Evolutionary conservation across 2,329 filamentous ascomycete species (phyloP), one percentile per base, ranked within the genome.

Genomic region (Dothistroma pini): DNA sequence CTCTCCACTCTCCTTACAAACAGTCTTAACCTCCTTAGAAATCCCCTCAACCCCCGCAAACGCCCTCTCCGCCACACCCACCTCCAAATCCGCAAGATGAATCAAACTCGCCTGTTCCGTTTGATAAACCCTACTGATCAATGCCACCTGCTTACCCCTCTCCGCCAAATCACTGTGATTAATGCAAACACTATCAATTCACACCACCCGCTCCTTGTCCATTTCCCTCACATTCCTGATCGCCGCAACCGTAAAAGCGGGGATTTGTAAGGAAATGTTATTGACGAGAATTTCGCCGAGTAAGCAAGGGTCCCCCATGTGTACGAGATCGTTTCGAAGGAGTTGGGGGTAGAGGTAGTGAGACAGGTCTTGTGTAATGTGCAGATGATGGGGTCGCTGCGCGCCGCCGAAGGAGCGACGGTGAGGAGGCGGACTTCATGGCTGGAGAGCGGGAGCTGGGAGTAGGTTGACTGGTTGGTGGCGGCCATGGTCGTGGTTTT

Each of bases 101-200:
- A 58, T 53, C 10, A 54, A 29, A 31, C 29, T 54, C 19, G 12
- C 47, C 34, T 41, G 16, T 11, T 49, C 31, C 14, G 11, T 41
- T 16, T 50, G 41, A 22, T 48, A 57, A 19, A 57, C 49, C 31
- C 14, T 19, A 57, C 49, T 44, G 41, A 57, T 57, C 41, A 57
- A 35, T 10, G 25, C 9, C 8, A 49, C 41, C 25, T 57, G 54
- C 25, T 50, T n/a, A 1, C 41, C 25, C 21, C 49, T 57, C 54
- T 57, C 54, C 12, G 11, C 54, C 34, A 49, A 25, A 34, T 57
- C 44, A 4, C 14, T n/a, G 21, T 57, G 54, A 35, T 57, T 57
- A 19, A 49, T 57, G 31, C 41, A 57, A 10, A 57, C 41, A 44
- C 49, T 57, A 31, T 57, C 54, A 31, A 57, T 49, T 41, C 54